Conservation (phyloP, 2,329 filamentous ascomycete genomes). For the Knoxdaviesia proteae region DNA sequence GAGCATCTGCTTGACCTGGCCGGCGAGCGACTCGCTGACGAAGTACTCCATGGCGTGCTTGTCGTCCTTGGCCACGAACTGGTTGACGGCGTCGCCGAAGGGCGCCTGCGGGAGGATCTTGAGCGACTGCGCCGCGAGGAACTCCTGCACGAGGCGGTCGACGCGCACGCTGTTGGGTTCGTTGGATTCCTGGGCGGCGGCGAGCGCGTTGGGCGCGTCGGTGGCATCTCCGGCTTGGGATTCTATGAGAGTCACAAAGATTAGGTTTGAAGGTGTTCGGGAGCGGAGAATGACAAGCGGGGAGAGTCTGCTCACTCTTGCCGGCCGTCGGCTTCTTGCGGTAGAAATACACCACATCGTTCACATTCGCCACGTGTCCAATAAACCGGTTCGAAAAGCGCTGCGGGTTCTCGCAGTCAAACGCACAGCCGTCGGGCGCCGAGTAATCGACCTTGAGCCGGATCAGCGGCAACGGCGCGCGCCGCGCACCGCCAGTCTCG, state of each 20-base stretch:
- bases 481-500: background rate
- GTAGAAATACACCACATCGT: slow-evolving; percentile 85
- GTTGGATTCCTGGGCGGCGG: too few relatives aligned
- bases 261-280: background rate
- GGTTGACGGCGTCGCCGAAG: slow-evolving; percentile 78
- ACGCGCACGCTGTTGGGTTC: slow-evolving; percentile 41
- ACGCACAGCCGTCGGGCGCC: slow-evolving; percentile 56
- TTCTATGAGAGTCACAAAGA: too few relatives aligned
- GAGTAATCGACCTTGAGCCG: slow-evolving; percentile 82
- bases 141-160: slow-evolving; percentile 72
- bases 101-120: slow-evolving; percentile 84
- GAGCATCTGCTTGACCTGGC: slow-evolving; percentile 50
- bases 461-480: slow-evolving; percentile 59
- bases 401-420: slow-evolving; percentile 86
- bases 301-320: slow-evolving; percentile 1
- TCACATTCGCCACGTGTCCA: slow-evolving; percentile 78
- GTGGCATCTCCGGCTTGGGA: too few relatives aligned
- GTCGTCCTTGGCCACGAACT: slow-evolving; percentile 90
- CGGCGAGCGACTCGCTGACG: slow-evolving; percentile 48
- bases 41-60: slow-evolving; percentile 77
- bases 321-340: slow-evolving; percentile 52
- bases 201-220: too few relatives aligned
- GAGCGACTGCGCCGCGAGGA: slow-evolving; percentile 66
- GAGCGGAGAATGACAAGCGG: background rate
- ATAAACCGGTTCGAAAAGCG: slow-evolving; percentile 86